Evolutionary conservation across 345 rosid genomes (phyloP).

Genomic region (Salix purpurea): DNA sequence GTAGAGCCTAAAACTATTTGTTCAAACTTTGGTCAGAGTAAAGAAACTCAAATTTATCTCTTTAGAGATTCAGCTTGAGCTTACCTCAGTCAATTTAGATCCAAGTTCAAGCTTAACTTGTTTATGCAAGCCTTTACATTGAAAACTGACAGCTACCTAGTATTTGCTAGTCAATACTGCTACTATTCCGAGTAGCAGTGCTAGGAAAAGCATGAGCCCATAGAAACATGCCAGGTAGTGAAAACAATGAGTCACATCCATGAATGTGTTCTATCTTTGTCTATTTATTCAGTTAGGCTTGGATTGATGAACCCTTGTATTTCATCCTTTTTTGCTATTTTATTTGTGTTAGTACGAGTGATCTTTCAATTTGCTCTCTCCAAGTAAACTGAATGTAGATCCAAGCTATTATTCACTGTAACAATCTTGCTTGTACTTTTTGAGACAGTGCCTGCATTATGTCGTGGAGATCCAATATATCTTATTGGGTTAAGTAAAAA

Average conservation of each 20-base stretch:
- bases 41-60: not conserved
- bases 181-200: no score
- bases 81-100: not conserved
- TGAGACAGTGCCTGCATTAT: slow-evolving; percentile 69
- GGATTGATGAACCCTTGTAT: not conserved
- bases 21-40: not conserved
- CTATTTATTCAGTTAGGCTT: no score
- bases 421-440: not conserved
- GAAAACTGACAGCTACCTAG: no score
- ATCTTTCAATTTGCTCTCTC: not conserved
- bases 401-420: not conserved
- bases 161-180: no score
- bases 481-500: slow-evolving; percentile 84
- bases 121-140: not conserved
- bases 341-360: not conserved
- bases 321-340: not conserved
- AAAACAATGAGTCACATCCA: no score
- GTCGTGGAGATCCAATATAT: slow-evolving; percentile 83
- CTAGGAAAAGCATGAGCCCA: no score
- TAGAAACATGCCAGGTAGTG: no score
- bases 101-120: not conserved
- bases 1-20: not conserved
- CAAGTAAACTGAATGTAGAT: not conserved
- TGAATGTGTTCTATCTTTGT: no score
- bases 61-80: not conserved